A percentile compares a stretch with the other conserved stretches of the same genome.
These are phyloP conservation scores for Hordeum pubiflorum DNA, from an alignment of 202 grass and related monocot genomes.

Conservation along the genomic window DNA sequence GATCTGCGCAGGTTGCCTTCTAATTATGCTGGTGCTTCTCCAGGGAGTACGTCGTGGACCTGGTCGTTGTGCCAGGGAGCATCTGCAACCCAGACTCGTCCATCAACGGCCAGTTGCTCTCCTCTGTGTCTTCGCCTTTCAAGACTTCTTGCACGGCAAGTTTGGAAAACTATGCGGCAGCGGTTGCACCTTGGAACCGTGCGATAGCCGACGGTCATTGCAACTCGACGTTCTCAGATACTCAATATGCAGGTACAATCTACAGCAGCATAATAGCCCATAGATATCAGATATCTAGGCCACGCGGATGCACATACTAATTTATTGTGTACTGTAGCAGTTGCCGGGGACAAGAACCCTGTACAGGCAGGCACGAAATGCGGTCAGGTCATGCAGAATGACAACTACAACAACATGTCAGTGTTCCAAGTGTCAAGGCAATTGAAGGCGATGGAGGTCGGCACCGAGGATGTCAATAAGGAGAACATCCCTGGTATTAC, in stretches of 20 bases:
- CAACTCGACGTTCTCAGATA: slow-evolving; percentile 22
- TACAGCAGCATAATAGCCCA: background rate
- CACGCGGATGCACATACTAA: background rate
- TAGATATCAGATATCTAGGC: background rate
- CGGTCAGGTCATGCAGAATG: slow-evolving; percentile 29
- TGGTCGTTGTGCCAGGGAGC: slow-evolving; percentile 64
- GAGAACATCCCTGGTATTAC: slow-evolving; percentile 5
- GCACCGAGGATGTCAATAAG: slow-evolving; percentile 14
- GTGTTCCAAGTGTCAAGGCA: slow-evolving; percentile 38
- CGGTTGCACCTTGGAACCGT: slow-evolving; percentile 28
- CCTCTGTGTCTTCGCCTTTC: slow-evolving; percentile 72
- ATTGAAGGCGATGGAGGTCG: slow-evolving; percentile 23
- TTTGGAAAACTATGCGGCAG: slow-evolving; percentile 31
- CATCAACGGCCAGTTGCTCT: slow-evolving; percentile 70
- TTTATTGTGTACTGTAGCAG: background rate
- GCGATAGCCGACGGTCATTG: slow-evolving; percentile 10
- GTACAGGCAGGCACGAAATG: slow-evolving; percentile 20
- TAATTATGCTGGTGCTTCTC: background rate
- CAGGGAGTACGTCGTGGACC: slow-evolving; percentile 87
- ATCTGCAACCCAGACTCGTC: slow-evolving; percentile 67
- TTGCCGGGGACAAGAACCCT: slow-evolving; percentile 14
- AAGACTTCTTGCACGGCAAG: slow-evolving; percentile 35
- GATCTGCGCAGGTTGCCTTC: background rate
- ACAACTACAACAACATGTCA: slow-evolving; percentile 19
- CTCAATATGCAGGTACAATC: slow-evolving; percentile 29